Evolutionary conservation across 1,139 yeast genomes (phyloP), one percentile per base, ranked within the genome.

Genomic region (Taphrina pruni): DNA sequence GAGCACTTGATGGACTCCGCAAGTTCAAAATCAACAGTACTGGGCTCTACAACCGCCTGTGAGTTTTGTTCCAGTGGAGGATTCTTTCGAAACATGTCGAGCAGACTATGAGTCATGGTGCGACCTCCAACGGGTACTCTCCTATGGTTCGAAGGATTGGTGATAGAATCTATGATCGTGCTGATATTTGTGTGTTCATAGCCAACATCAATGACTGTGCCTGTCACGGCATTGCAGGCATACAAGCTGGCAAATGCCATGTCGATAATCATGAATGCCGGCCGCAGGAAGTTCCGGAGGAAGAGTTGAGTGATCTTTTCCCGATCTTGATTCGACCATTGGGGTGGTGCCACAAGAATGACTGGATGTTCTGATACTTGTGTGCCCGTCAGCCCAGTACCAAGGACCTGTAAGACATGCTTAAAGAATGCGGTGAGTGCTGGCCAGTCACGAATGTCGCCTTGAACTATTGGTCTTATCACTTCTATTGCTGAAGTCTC

Each of bases 191-290:
- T 86, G 73, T 87, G 85, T 55, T 87, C 86, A 71, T 83, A 81
- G 26, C 98, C 98, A 57, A 94, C 83, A 77, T 94, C 96, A 60
- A 94, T 86, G 32, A 94, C 90, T 51, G 88, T 79, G 0, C 94
- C 85, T 70, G 83, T 85, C 39, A 79, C 78, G 21, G 87, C 80
- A 11, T 88, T 87, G 76, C 88, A 84, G 0, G 97, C 95, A 78
- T 87, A 92, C 14, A 88, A 82, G 0, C 93, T 82, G 5, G 93
- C 90, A 60, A 92, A 79, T 0, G 94, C 82, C 50, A 84, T 80
- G 69, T 96, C 92, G 60, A 90, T 76, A 2, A 91, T 77, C 66
- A 90, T 84, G 74, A 93, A 86, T 0, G 90, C 95, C 7, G 90
- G 87, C 68, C 91, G 82, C 71, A 88, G 88, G 74, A 91, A 81